phyloP scores from a whole-genome alignment of 306 rosid species.

The Dryas octopetala region DNA sequence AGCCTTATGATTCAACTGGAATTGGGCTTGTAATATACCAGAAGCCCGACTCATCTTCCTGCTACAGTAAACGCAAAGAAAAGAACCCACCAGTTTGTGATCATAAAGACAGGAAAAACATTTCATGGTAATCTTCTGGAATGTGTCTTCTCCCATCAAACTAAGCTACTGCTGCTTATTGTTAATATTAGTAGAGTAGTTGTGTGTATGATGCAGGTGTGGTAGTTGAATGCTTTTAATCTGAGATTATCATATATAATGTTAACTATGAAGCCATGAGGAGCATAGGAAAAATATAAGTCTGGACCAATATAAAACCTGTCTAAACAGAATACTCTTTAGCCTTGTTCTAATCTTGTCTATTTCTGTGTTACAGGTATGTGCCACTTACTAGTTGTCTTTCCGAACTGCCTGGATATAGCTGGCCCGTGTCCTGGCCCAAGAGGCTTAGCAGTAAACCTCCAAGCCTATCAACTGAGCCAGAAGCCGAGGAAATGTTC shows the following conservation, averaged over 20 bases:
- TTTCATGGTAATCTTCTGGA: slow-evolving; percentile 67
- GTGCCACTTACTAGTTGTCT: slow-evolving; percentile 59
- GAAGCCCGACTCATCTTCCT: slow-evolving; percentile 73
- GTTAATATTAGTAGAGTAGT: slow-evolving; percentile 1
- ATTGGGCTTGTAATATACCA: slow-evolving; percentile 92
- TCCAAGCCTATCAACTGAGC: slow-evolving; percentile 51
- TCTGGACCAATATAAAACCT: slow-evolving; percentile 14
- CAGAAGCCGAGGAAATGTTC: slow-evolving; percentile 45
- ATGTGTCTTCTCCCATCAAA: not conserved
- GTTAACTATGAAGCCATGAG: not conserved
- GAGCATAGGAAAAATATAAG: not conserved
- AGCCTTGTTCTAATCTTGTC: slow-evolving; percentile 27
- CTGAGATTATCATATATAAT: not conserved
- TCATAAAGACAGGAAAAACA: slow-evolving; percentile 45
- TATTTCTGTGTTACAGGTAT: slow-evolving; percentile 57
- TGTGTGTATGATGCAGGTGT: not conserved
- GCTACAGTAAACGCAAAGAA: slow-evolving; percentile 55
- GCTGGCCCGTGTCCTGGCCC: slow-evolving; percentile 94
- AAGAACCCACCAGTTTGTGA: slow-evolving; percentile 68
- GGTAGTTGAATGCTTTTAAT: not conserved
- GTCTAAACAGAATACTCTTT: slow-evolving; percentile 3
- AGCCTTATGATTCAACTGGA: slow-evolving; percentile 64
- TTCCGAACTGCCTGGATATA: slow-evolving; percentile 62
- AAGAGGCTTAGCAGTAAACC: slow-evolving; percentile 72
- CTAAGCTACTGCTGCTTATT: slow-evolving; percentile 11